These are phyloP conservation scores for Hyphodiscus sp. DNA, from an alignment of 2,329 filamentous ascomycete species.

Conservation along the genomic window DNA sequence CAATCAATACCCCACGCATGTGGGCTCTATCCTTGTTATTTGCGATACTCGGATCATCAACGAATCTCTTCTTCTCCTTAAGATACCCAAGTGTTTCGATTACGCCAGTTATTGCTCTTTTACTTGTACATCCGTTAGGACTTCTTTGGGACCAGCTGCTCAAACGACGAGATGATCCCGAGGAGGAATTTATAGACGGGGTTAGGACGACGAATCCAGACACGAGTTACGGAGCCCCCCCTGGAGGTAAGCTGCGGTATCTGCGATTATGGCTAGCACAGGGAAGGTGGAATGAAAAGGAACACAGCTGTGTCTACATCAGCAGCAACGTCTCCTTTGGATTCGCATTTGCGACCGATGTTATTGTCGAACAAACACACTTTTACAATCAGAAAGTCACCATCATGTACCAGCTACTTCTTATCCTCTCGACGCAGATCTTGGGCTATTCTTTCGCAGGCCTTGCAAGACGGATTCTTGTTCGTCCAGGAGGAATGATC, in stretches of 20 bases:
- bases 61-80: conserved; percentile 82
- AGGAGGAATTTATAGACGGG: conserved; percentile 52
- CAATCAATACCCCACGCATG: conserved; percentile 84
- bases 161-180: conserved; percentile 51
- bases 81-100: conserved; percentile 88
- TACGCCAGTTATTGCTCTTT: conserved; percentile 78
- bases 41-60: conserved; percentile 72
- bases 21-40: conserved; percentile 77
- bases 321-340: conserved; percentile 87
- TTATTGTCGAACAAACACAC: conserved; percentile 83
- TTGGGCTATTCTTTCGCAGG: conserved; percentile 83
- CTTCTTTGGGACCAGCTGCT: conserved; percentile 70
- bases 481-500: conserved; percentile 82
- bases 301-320: conserved; percentile 83
- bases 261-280: conserved; percentile 71
- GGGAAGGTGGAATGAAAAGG: conserved; percentile 80
- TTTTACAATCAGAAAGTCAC: conserved; percentile 80
- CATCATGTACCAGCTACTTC: conserved; percentile 71
- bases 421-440: conserved; percentile 81
- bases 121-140: conserved; percentile 79
- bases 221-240: conserved; percentile 15
- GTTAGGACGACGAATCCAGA: conserved; percentile 23
- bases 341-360: conserved; percentile 83
- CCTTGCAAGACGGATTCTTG: conserved; percentile 71
- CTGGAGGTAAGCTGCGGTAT: conserved; percentile 28